Evolutionary conservation across 225 moss, liverwort and hornwort genomes (phyloP).

Genomic region (Physcomitrium patens): DNA sequence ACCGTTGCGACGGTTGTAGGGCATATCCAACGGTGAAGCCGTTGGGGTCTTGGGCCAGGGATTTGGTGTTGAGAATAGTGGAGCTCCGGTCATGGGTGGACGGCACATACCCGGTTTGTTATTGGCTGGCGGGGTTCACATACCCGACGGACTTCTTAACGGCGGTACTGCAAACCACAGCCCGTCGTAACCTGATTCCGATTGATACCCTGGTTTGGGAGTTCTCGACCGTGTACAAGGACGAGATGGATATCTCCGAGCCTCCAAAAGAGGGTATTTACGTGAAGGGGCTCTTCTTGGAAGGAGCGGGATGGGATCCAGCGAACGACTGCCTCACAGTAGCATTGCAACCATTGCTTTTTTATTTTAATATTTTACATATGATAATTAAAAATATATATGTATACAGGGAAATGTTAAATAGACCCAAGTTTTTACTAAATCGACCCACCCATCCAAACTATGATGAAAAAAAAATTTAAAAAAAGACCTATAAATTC

Average conservation of each 20-base stretch:
- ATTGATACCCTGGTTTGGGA: constrained; percentile 84
- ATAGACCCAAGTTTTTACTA: too few relatives aligned
- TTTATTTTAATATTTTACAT: background rate
- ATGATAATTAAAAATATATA: too few relatives aligned
- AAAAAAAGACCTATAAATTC: too few relatives aligned
- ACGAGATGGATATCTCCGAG: constrained; percentile 74
- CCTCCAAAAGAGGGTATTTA: constrained; percentile 79
- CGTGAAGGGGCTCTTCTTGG: constrained; percentile 68
- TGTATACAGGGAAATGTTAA: too few relatives aligned
- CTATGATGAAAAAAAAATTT: too few relatives aligned
- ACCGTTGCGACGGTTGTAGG: constrained; percentile 33
- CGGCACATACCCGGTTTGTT: constrained; percentile 78
- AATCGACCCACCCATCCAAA: too few relatives aligned
- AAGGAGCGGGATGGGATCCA: constrained; percentile 84
- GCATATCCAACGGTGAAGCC: constrained; percentile 84
- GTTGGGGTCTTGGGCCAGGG: constrained; percentile 74
- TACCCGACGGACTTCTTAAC: constrained; percentile 84
- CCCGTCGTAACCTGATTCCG: constrained; percentile 72
- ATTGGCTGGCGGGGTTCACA: constrained; percentile 81
- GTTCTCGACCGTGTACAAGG: constrained; percentile 69
- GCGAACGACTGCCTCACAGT: constrained; percentile 72
- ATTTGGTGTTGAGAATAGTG: constrained; percentile 53
- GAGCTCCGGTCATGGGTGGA: constrained; percentile 72
- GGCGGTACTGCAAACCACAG: constrained; percentile 79
- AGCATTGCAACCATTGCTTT: background rate